Evolutionary conservation across 2,329 filamentous ascomycete genomes (phyloP).

Genomic region (Verticillium tricorpus): DNA sequence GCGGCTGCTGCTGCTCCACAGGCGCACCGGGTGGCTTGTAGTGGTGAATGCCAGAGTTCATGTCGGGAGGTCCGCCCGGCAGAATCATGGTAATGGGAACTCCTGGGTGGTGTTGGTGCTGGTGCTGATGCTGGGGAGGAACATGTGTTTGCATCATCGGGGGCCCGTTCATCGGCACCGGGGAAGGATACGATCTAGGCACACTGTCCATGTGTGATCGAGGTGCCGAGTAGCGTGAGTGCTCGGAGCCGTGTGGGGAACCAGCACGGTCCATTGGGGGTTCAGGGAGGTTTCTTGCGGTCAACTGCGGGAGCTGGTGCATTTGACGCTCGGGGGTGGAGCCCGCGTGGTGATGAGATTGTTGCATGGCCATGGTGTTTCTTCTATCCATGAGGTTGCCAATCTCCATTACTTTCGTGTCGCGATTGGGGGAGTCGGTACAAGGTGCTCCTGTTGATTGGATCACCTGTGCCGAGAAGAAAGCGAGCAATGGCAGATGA

Average conservation of each 20-base stretch:
- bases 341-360: conserved; percentile 25
- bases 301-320: conserved; percentile 20
- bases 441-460: not conserved
- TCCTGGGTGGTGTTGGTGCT: conserved; percentile 11
- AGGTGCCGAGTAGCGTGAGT: conserved; percentile 48
- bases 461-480: conserved; percentile 1
- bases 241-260: conserved; percentile 56
- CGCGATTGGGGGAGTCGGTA: not conserved
- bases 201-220: conserved; percentile 38
- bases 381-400: conserved; percentile 49
- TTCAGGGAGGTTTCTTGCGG: conserved; percentile 16
- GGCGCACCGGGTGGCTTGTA: conserved; percentile 13
- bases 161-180: conserved; percentile 41
- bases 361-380: conserved; percentile 26
- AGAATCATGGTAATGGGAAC: conserved; percentile 34
- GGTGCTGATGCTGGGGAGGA: conserved; percentile 30
- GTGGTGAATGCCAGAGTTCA: conserved; percentile 21
- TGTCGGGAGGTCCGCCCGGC: conserved; percentile 30
- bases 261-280: conserved; percentile 46
- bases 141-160: conserved; percentile 30
- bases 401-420: conserved; percentile 43
- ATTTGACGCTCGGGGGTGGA: conserved; percentile 19
- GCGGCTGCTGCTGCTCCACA: conserved; percentile 4
- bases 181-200: conserved; percentile 48
- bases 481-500: not conserved